Evolutionary conservation across 2,329 filamentous ascomycete species (phyloP), one percentile per base, ranked within the genome.

Genomic region (Reticulascus tulasneorum): DNA sequence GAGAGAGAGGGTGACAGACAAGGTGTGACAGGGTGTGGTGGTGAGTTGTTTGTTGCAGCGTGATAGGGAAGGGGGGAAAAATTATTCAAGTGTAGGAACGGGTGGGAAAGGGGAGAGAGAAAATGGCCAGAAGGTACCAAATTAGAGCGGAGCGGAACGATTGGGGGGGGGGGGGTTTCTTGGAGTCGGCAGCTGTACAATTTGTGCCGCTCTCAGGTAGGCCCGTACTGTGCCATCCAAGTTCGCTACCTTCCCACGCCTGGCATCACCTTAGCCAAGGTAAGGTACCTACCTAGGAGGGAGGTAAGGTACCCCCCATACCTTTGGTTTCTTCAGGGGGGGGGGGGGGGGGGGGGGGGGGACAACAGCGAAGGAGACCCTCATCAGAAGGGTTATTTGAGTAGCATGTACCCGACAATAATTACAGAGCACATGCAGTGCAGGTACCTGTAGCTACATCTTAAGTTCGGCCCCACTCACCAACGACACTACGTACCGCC

Each of bases 301-400:
- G 6, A 17, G 29, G 35, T 16, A 28, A 22, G 19, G 17, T 18
- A 15, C n/a, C n/a, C n/a, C n/a, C n/a, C n/a, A n/a, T n/a, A n/a
- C n/a, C n/a, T n/a, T n/a, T n/a, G n/a, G n/a, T n/a, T n/a, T n/a
- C n/a, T n/a, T n/a, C 4, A 12, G 13, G 18, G 16, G 31, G 16
- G n/a, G 23, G 31, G 17, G 33, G 17, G 15, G 21, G 32, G 13
- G 28, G n/a, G 18, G 22, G 27, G 29, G 32, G 34, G 33, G 17
- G 27, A 23, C 27, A 31, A 37, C 33, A n/a, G 23, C 33, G 36
- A 34, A 38, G 36, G 23, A 19, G 16, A 31, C 22, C 32, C 33
- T 19, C 30, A 34, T n/a, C 22, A 24, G 22, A 26, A 39, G 13
- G 12, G 16, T n/a, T 25, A 26, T 15, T 23, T 19, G 32, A 27